phyloP scores from a whole-genome alignment of 371 early-diverging fungal species.

The Haplosporangium sp. region DNA sequence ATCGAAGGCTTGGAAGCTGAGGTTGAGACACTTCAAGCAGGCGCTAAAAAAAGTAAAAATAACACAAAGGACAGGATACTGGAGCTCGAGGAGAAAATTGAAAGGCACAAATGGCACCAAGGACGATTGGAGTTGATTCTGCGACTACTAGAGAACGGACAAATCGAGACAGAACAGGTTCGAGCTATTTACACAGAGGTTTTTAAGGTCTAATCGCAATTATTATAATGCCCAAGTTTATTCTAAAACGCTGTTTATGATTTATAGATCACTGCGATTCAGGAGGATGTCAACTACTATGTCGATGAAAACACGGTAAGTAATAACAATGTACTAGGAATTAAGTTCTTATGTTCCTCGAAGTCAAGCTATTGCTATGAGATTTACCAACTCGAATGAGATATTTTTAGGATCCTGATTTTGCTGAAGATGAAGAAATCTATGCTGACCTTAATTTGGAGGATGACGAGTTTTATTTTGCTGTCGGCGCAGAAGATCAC shows the following conservation, averaged over 20 bases:
- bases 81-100: slow-evolving; percentile 77
- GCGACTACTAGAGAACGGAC: slow-evolving; percentile 92
- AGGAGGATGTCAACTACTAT: slow-evolving; percentile 92
- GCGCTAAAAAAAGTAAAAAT: slow-evolving; percentile 79
- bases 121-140: slow-evolving; percentile 88
- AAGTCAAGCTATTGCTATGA: not conserved
- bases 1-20: slow-evolving; percentile 92
- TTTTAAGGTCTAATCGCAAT: not conserved
- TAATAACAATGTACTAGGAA: not conserved
- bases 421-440: slow-evolving; percentile 90
- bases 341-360: not conserved
- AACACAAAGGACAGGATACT: slow-evolving; percentile 82
- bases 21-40: slow-evolving; percentile 81
- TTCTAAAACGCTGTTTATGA: not conserved
- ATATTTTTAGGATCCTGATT: slow-evolving; percentile 74
- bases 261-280: slow-evolving; percentile 73
- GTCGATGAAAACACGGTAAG: slow-evolving; percentile 80
- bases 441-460: slow-evolving; percentile 95
- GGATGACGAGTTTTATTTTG: slow-evolving; percentile 86
- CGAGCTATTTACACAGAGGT: not conserved
- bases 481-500: slow-evolving; percentile 67
- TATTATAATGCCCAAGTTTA: not conserved
- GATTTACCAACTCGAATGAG: not conserved
- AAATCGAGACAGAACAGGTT: slow-evolving; percentile 83
- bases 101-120: slow-evolving; percentile 92